These are phyloP conservation scores for Dactylellina haptotyla DNA, from an alignment of 2,329 filamentous ascomycete genomes.

Conservation along the genomic window DNA sequence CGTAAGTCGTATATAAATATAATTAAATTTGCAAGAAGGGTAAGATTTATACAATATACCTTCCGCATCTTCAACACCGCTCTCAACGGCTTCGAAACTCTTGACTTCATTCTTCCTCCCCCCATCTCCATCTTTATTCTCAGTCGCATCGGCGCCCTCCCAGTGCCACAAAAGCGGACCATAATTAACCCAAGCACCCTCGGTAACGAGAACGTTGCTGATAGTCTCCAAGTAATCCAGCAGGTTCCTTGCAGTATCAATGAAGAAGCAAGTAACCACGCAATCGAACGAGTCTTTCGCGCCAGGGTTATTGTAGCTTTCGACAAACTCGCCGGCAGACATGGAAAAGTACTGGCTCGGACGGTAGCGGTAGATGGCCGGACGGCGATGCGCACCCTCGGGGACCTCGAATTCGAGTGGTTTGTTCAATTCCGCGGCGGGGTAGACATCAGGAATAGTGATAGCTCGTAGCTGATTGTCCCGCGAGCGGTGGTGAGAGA, in stretches of 20 bases:
- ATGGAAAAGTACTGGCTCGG: slow-evolving; percentile 75
- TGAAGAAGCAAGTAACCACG: slow-evolving; percentile 91
- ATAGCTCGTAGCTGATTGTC: slow-evolving; percentile 79
- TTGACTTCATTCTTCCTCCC: slow-evolving; percentile 60
- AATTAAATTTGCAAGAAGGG: not conserved
- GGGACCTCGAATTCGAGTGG: slow-evolving; percentile 7
- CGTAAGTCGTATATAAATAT: not conserved
- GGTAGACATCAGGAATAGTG: slow-evolving; percentile 82
- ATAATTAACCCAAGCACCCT: slow-evolving; percentile 86
- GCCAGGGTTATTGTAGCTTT: slow-evolving; percentile 74
- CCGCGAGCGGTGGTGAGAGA: slow-evolving; percentile 83
- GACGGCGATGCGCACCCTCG: slow-evolving; percentile 9
- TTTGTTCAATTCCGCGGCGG: slow-evolving; percentile 67
- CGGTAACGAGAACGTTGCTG: slow-evolving; percentile 76
- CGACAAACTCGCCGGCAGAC: slow-evolving; percentile 91
- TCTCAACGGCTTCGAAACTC: slow-evolving; percentile 61
- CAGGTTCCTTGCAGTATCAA: slow-evolving; percentile 94
- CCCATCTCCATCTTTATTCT: slow-evolving; percentile 66
- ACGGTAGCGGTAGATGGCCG: slow-evolving; percentile 59
- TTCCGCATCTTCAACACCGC: slow-evolving; percentile 58
- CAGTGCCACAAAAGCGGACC: slow-evolving; percentile 97
- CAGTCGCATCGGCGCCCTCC: slow-evolving; percentile 74
- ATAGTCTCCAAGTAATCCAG: slow-evolving; percentile 90
- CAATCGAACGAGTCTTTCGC: slow-evolving; percentile 76
- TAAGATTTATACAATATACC: slow-evolving; percentile 45